Base-by-base conservation (phyloP, 371 early-diverging fungal species). In the Umbelopsis sp. region DNA sequence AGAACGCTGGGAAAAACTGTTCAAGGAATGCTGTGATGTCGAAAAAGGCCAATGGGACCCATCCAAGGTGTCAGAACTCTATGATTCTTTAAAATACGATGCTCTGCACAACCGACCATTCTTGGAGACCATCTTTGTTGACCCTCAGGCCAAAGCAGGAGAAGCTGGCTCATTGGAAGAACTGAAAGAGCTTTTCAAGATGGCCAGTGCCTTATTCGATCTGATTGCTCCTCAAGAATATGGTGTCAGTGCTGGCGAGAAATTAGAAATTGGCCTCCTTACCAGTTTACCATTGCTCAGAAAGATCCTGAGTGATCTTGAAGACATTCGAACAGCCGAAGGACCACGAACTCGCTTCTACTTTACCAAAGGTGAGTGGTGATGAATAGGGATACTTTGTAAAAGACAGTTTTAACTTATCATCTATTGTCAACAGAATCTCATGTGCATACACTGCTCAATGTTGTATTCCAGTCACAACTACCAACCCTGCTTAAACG, bases 1-100 rank as follows among this genome's bases (percentile, higher is more conserved):
- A 68, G 99, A 98, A 81, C 89, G 99, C 18, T 98, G 99, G 99
- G 96, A 96, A 74, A 96, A 96, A 76, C 86, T 97, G 63, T 94
- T 98, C 72, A 77, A 82, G 35, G 95, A 96, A 51, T 95, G 97
- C 75, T 92, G 92, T 65, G 91, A 92, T 69, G 87, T 86, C 0
- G 86, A 85, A 29, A 77, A 71, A 45, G 66, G 72, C 29, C 76
- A 87, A 69, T 80, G 88, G 63, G 93, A 96, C 72, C 95, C 97
- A 1, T 91, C 94, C 63, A 96, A 96, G 81, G 90, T 96, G 41
- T 93, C 94, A 20, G 96, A 96, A 69, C 78, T 98, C 3, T 97
- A 97, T 70, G 99, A 98, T 78, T 93, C 95, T 50, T 80, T 97
- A 24, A 98, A 97, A 71, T 97, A 96, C 70, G 99, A 98, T 73